phyloP scores from a whole-genome alignment of 805 yeast species.

The Alloascoidea hylecoeti region DNA sequence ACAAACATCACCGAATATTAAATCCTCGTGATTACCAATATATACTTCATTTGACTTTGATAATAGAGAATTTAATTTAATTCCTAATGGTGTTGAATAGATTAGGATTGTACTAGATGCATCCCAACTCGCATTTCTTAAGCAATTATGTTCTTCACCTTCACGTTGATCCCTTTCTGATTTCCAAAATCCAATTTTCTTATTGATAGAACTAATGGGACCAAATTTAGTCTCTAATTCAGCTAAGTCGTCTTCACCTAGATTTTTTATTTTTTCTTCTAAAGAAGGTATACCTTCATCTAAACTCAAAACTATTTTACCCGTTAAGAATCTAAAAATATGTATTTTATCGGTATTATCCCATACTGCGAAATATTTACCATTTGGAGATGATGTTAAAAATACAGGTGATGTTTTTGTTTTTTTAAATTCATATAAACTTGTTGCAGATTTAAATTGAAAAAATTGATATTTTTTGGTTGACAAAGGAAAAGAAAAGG shows the following conservation, averaged over 20 bases:
- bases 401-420: conserved; percentile 14
- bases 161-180: no score
- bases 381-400: conserved; percentile 14
- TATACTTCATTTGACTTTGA: no score
- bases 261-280: conserved; percentile 12
- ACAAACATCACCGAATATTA: no score
- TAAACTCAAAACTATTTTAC: conserved; percentile 16
- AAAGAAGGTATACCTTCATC: conserved; percentile 20
- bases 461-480: conserved; percentile 13
- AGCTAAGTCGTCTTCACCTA: conserved; percentile 11
- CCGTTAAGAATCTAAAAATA: conserved; percentile 19
- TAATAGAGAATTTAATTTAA: no score
- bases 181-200: no score
- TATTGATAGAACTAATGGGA: conserved; percentile 4
- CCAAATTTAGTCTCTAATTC: conserved; percentile 12
- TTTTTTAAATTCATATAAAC: conserved; percentile 21
- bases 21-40: no score
- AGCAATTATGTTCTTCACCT: no score
- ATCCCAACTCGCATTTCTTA: no score
- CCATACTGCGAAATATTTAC: conserved; percentile 15
- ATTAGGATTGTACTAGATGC: no score
- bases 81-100: no score
- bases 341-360: conserved; percentile 20
- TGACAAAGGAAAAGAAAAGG: conserved; percentile 11
- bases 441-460: conserved; percentile 24